Percentiles rank a stretch among this genome's conserved stretches.
These are phyloP conservation scores for Carex pumila DNA, from an alignment of 176 grass and related monocot species.

Conservation along the genomic window DNA sequence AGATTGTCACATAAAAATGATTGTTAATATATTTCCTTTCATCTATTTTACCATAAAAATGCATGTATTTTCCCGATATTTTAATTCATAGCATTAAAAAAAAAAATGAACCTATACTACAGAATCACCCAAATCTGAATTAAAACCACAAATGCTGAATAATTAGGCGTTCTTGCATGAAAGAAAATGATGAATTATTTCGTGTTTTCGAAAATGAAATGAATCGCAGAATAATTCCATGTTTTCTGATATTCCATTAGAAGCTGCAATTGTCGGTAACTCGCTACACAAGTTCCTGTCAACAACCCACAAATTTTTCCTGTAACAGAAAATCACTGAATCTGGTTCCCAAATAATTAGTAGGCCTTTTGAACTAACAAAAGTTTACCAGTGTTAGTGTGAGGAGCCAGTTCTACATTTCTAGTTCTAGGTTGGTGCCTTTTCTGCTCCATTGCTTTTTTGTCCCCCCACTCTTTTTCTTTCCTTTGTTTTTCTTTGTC, in stretches of 20 bases:
- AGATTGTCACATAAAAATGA: not conserved
- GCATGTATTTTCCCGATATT: too few relatives aligned
- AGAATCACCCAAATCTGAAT: too few relatives aligned
- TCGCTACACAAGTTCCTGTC: not conserved
- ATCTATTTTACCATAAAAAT: too few relatives aligned
- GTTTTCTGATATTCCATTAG: not conserved
- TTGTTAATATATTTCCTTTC: not conserved
- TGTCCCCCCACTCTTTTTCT: not conserved
- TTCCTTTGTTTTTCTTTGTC: not conserved
- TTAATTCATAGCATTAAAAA: too few relatives aligned
- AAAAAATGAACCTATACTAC: too few relatives aligned
- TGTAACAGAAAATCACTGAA: not conserved
- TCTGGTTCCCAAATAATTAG: constrained; percentile 7
- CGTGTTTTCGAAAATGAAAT: too few relatives aligned
- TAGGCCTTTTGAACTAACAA: not conserved
- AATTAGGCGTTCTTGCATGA: too few relatives aligned
- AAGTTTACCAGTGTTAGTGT: not conserved
- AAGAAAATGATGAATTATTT: too few relatives aligned
- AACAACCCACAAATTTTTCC: not conserved
- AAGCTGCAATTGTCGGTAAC: not conserved
- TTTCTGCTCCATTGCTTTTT: constrained; percentile 13
- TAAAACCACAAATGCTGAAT: too few relatives aligned
- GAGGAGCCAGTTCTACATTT: constrained; percentile 6
- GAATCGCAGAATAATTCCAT: too few relatives aligned
- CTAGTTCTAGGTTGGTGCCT: constrained; percentile 9